These are phyloP conservation scores for Suillus bovinus DNA, from an alignment of 768 basidiomycete species.

Conservation along the genomic window DNA sequence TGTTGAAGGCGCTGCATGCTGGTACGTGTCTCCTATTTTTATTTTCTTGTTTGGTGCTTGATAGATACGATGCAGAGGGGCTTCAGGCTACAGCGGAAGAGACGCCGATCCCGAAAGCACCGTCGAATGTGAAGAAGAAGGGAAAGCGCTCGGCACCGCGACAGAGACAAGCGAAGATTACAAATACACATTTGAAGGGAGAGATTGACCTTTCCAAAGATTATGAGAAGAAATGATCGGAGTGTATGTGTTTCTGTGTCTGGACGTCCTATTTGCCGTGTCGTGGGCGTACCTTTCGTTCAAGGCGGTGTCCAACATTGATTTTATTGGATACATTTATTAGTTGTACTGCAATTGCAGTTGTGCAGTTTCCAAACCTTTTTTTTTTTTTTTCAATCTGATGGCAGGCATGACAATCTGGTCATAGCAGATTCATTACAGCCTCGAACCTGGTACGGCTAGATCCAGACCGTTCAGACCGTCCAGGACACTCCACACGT, in stretches of 20 bases:
- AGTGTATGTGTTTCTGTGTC: not conserved
- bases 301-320: not conserved
- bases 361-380: not conserved
- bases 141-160: conserved; percentile 74
- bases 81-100: conserved; percentile 78
- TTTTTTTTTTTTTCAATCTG: too few species aligned
- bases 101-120: conserved; percentile 52
- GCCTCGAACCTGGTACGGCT: too few species aligned
- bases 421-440: too few species aligned
- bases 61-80: conserved; percentile 53
- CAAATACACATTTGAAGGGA: conserved; percentile 85
- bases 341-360: not conserved
- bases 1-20: conserved; percentile 73
- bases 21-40: conserved; percentile 42
- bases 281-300: not conserved
- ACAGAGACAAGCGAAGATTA: conserved; percentile 79
- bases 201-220: conserved; percentile 85
- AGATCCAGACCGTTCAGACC: too few species aligned
- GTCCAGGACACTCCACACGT: too few species aligned
- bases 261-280: not conserved
- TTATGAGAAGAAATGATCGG: conserved; percentile 39
- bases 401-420: too few species aligned
- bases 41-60: not conserved
- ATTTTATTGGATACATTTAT: not conserved
- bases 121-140: conserved; percentile 70